phyloP scores from a whole-genome alignment of 106 monocot genomes.

The Acorus gramineus region DNA sequence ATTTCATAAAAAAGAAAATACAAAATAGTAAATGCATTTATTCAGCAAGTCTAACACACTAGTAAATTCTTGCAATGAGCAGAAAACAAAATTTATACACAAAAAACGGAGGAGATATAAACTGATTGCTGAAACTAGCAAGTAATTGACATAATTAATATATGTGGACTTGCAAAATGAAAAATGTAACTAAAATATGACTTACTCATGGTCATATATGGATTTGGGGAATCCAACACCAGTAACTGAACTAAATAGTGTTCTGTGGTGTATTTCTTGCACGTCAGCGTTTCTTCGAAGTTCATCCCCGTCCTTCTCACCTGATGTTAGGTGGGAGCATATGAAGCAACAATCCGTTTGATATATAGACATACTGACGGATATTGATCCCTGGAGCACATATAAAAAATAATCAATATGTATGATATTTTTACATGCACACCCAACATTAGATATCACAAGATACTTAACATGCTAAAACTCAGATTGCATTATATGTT shows the following conservation, averaged over 20 bases:
- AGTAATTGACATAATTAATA: no score
- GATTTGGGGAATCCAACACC: constrained; percentile 38
- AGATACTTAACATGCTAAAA: background rate
- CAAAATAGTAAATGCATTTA: no score
- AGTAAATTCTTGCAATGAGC: no score
- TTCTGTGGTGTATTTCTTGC: constrained; percentile 77
- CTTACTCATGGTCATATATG: constrained; percentile 90
- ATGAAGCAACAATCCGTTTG: constrained; percentile 86
- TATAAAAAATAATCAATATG: constrained; percentile 8
- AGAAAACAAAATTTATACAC: no score
- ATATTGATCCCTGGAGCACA: constrained; percentile 75
- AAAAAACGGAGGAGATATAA: no score
- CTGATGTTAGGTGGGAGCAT: constrained; percentile 65
- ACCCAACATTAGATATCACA: no score
- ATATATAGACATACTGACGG: constrained; percentile 90
- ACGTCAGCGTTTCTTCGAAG: constrained; percentile 74
- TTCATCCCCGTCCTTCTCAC: constrained; percentile 69
- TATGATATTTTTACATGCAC: no score
- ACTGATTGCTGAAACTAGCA: no score
- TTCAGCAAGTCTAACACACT: no score
- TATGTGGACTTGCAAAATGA: background rate
- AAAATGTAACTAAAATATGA: constrained; percentile 2
- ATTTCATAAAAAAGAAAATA: no score
- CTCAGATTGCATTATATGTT: background rate
- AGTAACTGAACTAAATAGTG: constrained; percentile 33